phyloP scores from a whole-genome alignment of 805 yeast genomes.

The Wickerhamomyces chaumierensis region DNA sequence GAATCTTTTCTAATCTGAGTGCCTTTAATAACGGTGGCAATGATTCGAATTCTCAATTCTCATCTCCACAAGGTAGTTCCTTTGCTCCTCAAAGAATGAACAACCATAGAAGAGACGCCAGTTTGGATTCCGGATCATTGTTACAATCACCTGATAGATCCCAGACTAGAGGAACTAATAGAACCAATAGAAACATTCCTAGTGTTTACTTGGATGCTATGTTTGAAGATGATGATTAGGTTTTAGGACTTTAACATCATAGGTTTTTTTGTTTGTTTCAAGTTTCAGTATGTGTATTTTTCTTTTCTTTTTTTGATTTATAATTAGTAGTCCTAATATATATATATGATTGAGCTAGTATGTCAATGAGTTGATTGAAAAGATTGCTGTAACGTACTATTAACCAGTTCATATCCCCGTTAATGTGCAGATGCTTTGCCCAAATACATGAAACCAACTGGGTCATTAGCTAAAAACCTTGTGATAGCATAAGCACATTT shows the following conservation, averaged over 20 bases:
- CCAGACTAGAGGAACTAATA: constrained; percentile 7
- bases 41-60: constrained; percentile 1
- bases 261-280: no score
- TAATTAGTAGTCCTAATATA: no score
- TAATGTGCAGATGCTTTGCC: background rate
- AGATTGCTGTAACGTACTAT: no score
- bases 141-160: constrained; percentile 12
- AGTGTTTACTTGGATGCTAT: constrained; percentile 39
- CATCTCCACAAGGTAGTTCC: background rate
- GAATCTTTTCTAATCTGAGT: constrained; percentile 21
- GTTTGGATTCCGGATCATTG: constrained; percentile 9
- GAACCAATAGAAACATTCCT: constrained; percentile 25
- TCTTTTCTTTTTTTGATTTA: no score
- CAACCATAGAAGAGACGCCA: constrained; percentile 6
- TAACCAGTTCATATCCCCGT: no score
- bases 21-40: constrained; percentile 13
- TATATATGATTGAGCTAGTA: no score
- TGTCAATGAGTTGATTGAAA: no score
- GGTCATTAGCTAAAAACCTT: background rate
- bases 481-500: background rate
- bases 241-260: no score
- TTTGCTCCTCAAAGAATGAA: constrained; percentile 2
- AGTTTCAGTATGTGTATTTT: no score
- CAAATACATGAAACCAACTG: background rate
- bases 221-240: constrained; percentile 25